Conservation (phyloP, 257 asterid genomes). For the Ilex aquifolium region DNA sequence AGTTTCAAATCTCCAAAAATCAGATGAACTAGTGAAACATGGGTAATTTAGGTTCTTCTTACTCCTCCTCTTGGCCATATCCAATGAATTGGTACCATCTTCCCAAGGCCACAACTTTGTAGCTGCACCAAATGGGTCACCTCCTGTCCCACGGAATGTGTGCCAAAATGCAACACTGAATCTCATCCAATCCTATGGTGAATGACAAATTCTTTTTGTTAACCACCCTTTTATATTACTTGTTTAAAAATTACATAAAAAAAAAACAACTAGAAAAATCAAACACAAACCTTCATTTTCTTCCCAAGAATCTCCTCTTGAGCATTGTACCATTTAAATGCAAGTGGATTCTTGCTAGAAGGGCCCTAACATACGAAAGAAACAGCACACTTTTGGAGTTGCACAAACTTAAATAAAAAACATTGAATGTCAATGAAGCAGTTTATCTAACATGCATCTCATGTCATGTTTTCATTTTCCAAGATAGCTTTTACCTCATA, state of each 20-base stretch:
- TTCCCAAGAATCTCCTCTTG: constrained; percentile 87
- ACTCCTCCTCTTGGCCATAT: constrained; percentile 96
- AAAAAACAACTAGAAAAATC: not conserved
- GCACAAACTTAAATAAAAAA: not conserved
- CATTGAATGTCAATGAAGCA: not conserved
- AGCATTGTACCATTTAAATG: constrained; percentile 91
- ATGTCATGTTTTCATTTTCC: not conserved
- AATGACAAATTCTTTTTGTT: not conserved
- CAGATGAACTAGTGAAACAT: not conserved
- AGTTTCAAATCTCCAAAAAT: not conserved
- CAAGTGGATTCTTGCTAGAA: constrained; percentile 70
- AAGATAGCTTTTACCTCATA: constrained; percentile 53
- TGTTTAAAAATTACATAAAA: no score
- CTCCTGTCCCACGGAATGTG: constrained; percentile 95
- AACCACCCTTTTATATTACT: no score
- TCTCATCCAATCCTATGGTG: constrained; percentile 79
- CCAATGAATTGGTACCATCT: constrained; percentile 90
- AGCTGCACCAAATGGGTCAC: constrained; percentile 93
- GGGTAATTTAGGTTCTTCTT: constrained; percentile 12
- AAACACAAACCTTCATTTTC: constrained; percentile 77
- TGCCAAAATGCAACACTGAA: constrained; percentile 99
- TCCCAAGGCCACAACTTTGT: constrained; percentile 99
- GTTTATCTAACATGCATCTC: not conserved
- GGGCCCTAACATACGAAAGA: constrained; percentile 58
- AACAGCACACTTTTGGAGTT: no score